Percentiles rank a stretch among this genome's conserved stretches.
Conservation (phyloP, 2,329 filamentous ascomycete genomes). For the Calonectria hongkongensis region DNA sequence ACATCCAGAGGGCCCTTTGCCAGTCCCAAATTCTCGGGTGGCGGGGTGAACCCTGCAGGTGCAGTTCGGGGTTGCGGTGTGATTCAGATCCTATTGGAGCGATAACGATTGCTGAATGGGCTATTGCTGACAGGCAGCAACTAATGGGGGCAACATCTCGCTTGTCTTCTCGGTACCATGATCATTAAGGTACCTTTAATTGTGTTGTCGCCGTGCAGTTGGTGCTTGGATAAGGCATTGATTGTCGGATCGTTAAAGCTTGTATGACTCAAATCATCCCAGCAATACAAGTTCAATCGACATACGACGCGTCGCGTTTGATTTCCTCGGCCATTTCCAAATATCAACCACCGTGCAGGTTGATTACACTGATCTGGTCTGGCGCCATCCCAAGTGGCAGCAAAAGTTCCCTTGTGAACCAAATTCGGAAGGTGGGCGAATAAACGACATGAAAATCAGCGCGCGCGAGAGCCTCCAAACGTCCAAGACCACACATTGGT, state of each 20-base stretch:
- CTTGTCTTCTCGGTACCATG: background rate
- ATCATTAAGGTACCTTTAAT: background rate
- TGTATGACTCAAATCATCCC: background rate
- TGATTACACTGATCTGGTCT: slow-evolving; percentile 10
- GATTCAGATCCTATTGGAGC: background rate
- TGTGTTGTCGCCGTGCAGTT: background rate
- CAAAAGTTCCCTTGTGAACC: slow-evolving; percentile 50
- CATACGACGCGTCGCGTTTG: background rate
- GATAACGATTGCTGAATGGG: background rate
- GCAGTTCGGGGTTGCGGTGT: background rate
- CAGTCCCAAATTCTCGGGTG: background rate
- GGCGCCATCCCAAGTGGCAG: slow-evolving; percentile 18
- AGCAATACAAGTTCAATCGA: background rate
- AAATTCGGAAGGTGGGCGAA: slow-evolving; percentile 49
- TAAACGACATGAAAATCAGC: slow-evolving; percentile 4
- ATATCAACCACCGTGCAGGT: background rate
- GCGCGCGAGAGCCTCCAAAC: background rate
- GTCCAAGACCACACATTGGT: background rate
- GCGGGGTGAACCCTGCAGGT: slow-evolving; percentile 2
- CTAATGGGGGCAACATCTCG: background rate
- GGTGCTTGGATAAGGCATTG: background rate
- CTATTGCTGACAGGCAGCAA: background rate
- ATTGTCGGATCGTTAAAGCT: background rate
- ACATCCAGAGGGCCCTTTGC: background rate
- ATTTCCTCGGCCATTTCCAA: slow-evolving; percentile 6